These are phyloP conservation scores for Beauveria medogensis DNA, from an alignment of 2,329 filamentous ascomycete species.

Conservation along the genomic window DNA sequence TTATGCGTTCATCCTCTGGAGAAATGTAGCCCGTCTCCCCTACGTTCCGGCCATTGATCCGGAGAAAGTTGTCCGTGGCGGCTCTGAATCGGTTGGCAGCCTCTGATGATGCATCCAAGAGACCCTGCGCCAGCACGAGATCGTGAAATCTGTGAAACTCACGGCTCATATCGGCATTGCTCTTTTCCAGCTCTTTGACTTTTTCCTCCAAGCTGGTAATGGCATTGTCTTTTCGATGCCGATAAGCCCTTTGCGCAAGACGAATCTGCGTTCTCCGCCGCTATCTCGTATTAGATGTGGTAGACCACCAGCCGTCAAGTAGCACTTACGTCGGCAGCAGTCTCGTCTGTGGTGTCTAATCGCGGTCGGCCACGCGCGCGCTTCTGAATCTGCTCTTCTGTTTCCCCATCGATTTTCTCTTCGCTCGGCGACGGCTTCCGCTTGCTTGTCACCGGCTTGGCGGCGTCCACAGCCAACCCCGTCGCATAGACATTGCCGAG, in stretches of 20 bases:
- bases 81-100: slow-evolving; percentile 49
- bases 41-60: slow-evolving; percentile 40
- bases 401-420: slow-evolving; percentile 17
- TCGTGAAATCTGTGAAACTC: slow-evolving; percentile 62
- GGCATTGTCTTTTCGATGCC: slow-evolving; percentile 74
- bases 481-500: neutral
- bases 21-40: slow-evolving; percentile 22
- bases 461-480: neutral
- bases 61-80: slow-evolving; percentile 50
- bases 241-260: slow-evolving; percentile 76
- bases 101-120: slow-evolving; percentile 48
- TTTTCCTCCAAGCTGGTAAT: slow-evolving; percentile 65
- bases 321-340: slow-evolving; percentile 63
- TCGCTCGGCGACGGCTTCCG: slow-evolving; percentile 19
- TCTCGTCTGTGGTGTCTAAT: slow-evolving; percentile 69
- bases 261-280: slow-evolving; percentile 81
- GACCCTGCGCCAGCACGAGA: slow-evolving; percentile 47
- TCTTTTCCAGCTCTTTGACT: slow-evolving; percentile 59
- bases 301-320: neutral
- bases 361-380: slow-evolving; percentile 66
- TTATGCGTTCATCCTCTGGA: slow-evolving; percentile 10
- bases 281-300: slow-evolving; percentile 32
- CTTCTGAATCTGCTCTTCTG: slow-evolving; percentile 42
- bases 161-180: slow-evolving; percentile 66
- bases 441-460: neutral